These are phyloP conservation scores for Leishmania braziliensis DNA, from an alignment of 208 protist species.

Conservation along the genomic window DNA sequence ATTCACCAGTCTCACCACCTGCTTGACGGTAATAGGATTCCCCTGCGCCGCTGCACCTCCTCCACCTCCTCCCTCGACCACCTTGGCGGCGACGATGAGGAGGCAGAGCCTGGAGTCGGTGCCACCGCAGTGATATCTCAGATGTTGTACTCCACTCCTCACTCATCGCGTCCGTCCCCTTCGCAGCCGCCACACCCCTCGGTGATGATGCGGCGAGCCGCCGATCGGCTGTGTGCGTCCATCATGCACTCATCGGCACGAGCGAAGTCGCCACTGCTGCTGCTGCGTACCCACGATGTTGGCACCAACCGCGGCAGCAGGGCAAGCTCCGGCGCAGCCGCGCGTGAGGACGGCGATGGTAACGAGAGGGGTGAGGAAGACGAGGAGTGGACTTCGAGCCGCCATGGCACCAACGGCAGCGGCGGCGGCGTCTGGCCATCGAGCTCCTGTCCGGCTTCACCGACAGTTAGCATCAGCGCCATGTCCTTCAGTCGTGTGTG, in stretches of 20 bases:
- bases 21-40: neutral
- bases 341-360: neutral
- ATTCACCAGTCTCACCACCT: neutral
- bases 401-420: neutral
- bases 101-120: neutral
- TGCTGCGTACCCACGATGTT: neutral
- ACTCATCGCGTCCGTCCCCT: constrained; percentile 16
- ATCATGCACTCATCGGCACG: neutral
- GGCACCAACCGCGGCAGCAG: constrained; percentile 1
- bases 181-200: constrained; percentile 16
- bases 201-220: constrained; percentile 22
- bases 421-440: neutral
- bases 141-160: neutral
- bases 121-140: neutral
- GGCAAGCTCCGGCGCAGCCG: neutral
- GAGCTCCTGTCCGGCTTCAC: constrained; percentile 13
- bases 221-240: constrained; percentile 13
- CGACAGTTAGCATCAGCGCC: constrained; percentile 23
- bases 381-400: neutral
- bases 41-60: neutral
- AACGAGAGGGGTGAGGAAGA: neutral
- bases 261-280: neutral
- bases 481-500: constrained; percentile 18
- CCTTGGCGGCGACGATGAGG: constrained; percentile 2
- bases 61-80: constrained; percentile 5